These are phyloP conservation scores for Mariannaea sp. DNA, from an alignment of 2,329 filamentous ascomycete genomes.

Conservation along the genomic window DNA sequence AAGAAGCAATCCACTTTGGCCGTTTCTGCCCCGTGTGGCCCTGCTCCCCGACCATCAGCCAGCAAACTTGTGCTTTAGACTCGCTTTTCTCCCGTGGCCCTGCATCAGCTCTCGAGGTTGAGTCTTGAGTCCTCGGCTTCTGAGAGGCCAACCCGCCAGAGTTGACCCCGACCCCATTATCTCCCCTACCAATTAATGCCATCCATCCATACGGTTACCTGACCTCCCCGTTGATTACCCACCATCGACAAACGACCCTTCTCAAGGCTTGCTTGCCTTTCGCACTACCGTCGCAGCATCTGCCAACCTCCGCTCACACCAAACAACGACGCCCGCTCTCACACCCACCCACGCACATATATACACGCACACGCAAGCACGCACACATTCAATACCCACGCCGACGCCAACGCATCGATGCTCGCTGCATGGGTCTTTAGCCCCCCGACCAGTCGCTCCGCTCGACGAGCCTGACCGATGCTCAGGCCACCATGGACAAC, in stretches of 20 bases:
- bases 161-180: constrained; percentile 4
- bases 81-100: constrained; percentile 1
- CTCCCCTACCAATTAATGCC: constrained; percentile 6
- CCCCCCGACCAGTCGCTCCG: constrained; percentile 49
- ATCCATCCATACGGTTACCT: constrained; percentile 8
- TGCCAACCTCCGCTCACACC: constrained; percentile 20
- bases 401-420: constrained; percentile 54
- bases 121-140: constrained; percentile 3
- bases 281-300: constrained; percentile 9
- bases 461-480: constrained; percentile 51
- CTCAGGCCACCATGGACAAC: constrained; percentile 55
- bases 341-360: constrained; percentile 29
- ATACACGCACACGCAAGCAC: background rate
- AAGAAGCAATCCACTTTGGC: constrained; percentile 17
- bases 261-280: background rate
- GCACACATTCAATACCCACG: constrained; percentile 26
- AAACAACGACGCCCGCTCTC: constrained; percentile 41
- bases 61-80: constrained; percentile 7
- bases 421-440: constrained; percentile 51
- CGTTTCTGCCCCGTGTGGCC: constrained; percentile 6
- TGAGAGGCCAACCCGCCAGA: background rate
- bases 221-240: constrained; percentile 5
- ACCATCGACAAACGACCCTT: constrained; percentile 8
- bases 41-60: background rate
- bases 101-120: constrained; percentile 6